phyloP scores from a whole-genome alignment of 139 green algal genomes.

The Mesostigma viride region DNA sequence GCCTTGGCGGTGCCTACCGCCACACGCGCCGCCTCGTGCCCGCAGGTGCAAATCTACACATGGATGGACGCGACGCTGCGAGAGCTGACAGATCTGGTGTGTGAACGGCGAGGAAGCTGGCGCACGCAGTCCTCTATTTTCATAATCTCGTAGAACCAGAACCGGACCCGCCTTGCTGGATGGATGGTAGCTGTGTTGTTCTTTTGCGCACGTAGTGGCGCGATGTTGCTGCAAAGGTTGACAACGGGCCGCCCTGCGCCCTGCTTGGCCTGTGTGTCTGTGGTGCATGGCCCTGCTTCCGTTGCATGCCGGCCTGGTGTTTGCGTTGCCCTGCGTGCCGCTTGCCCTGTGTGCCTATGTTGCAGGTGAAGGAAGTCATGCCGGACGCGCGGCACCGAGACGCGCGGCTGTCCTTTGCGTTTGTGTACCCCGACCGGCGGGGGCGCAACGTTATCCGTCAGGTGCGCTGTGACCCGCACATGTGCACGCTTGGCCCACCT shows the following conservation, averaged over 20 bases:
- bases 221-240: too few relatives aligned
- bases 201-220: too few relatives aligned
- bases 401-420: conserved; percentile 63
- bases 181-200: too few relatives aligned
- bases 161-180: too few relatives aligned
- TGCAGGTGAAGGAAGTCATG: conserved; percentile 63
- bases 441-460: conserved; percentile 75
- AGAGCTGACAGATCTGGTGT: conserved; percentile 72
- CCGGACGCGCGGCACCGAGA: conserved; percentile 18
- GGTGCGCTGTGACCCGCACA: too few relatives aligned
- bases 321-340: too few relatives aligned
- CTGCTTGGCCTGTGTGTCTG: too few relatives aligned
- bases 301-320: too few relatives aligned
- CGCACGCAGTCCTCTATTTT: not conserved
- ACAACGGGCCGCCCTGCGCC: too few relatives aligned
- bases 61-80: conserved; percentile 82
- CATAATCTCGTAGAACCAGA: not conserved
- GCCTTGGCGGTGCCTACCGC: not conserved
- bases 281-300: too few relatives aligned
- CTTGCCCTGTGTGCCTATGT: too few relatives aligned
- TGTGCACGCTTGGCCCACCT: too few relatives aligned
- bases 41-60: conserved; percentile 73
- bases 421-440: conserved; percentile 78
- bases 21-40: not conserved
- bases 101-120: not conserved